Conservation (phyloP, 495 filamentous ascomycete genomes). For the Lophium mytilinum region DNA sequence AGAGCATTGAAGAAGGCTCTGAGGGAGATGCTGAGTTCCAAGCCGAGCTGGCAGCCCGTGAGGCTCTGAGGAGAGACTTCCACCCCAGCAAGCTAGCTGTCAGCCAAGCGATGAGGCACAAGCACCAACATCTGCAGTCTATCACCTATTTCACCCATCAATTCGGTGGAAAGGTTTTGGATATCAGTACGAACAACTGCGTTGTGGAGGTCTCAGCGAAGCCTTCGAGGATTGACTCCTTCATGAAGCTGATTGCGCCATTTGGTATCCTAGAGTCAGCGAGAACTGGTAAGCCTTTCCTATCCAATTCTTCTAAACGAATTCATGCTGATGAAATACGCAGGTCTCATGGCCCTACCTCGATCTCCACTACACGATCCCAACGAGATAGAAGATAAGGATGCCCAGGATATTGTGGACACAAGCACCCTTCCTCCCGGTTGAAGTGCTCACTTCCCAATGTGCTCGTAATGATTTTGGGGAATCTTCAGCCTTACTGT, state of each 20-base stretch:
- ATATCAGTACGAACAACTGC: conserved; percentile 96
- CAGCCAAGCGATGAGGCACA: conserved; percentile 84
- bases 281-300: conserved; percentile 51
- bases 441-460: conserved; percentile 38
- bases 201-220: conserved; percentile 97
- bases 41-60: conserved; percentile 22
- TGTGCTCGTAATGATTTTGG: no score
- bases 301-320: not conserved
- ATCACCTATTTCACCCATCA: conserved; percentile 95
- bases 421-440: conserved; percentile 87
- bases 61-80: conserved; percentile 53
- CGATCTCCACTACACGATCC: conserved; percentile 76
- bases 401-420: conserved; percentile 86
- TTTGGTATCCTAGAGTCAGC: conserved; percentile 96
- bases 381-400: conserved; percentile 67
- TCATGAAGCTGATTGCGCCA: conserved; percentile 90
- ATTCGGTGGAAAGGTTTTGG: conserved; percentile 92
- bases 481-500: no score
- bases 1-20: conserved; percentile 25
- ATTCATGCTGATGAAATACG: not conserved
- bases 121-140: conserved; percentile 90
- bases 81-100: conserved; percentile 78
- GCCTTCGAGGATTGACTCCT: conserved; percentile 87
- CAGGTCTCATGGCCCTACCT: conserved; percentile 88
- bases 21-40: conserved; percentile 28